These are phyloP conservation scores for Trametes cingulata DNA, from an alignment of 768 basidiomycete genomes.

Conservation along the genomic window DNA sequence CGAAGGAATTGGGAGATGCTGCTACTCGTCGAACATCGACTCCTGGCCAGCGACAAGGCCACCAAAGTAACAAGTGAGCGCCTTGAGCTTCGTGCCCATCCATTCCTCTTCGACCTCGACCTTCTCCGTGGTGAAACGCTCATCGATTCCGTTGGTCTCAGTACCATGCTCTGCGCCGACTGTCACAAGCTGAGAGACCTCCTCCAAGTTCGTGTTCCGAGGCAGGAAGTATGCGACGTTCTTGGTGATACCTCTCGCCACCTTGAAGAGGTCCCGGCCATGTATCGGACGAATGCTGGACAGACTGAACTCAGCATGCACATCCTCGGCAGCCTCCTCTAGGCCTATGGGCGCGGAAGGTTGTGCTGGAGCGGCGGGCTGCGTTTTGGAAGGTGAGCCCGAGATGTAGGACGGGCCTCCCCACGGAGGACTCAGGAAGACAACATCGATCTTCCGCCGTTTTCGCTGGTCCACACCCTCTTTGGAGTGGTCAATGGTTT, in stretches of 20 bases:
- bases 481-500: conserved; percentile 21
- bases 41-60: conserved; percentile 74
- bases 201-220: conserved; percentile 71
- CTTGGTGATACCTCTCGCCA: conserved; percentile 68
- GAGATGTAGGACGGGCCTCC: conserved; percentile 79
- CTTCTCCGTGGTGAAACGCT: conserved; percentile 41
- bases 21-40: conserved; percentile 39
- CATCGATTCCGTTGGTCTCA: neutral
- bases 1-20: no score
- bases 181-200: conserved; percentile 59
- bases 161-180: neutral
- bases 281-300: conserved; percentile 75
- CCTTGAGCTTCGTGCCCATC: conserved; percentile 93
- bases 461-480: conserved; percentile 6
- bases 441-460: conserved; percentile 71
- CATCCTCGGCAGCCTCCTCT: conserved; percentile 16
- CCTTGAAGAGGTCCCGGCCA: conserved; percentile 77
- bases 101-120: conserved; percentile 96
- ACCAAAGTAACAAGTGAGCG: conserved; percentile 92
- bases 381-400: conserved; percentile 29
- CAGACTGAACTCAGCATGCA: conserved; percentile 59
- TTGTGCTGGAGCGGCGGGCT: neutral
- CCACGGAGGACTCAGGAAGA: conserved; percentile 96
- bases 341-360: neutral
- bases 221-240: conserved; percentile 93